phyloP scores from a whole-genome alignment of 805 yeast genomes.

The Saturnispora ahearnii region DNA sequence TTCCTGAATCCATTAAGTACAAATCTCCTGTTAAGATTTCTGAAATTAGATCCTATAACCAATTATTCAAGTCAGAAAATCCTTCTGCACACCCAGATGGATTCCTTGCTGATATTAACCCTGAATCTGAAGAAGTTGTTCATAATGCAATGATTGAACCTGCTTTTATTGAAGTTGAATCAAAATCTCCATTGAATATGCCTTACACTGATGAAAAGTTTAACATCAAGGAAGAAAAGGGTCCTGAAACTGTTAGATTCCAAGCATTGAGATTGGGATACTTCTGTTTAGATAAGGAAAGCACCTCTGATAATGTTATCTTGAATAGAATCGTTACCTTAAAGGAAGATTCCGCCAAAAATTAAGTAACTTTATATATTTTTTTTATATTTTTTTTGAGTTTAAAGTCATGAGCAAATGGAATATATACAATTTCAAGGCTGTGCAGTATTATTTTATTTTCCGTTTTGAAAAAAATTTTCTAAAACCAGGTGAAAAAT shows the following conservation, averaged over 20 bases:
- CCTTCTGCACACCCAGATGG: constrained; percentile 87
- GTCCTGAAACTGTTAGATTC: constrained; percentile 85
- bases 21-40: constrained; percentile 54
- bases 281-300: constrained; percentile 81
- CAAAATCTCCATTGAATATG: constrained; percentile 68
- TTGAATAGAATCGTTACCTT: constrained; percentile 89
- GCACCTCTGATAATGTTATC: constrained; percentile 50
- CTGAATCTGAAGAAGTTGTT: constrained; percentile 62
- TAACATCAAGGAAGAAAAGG: constrained; percentile 59
- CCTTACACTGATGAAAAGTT: constrained; percentile 51
- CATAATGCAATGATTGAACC: constrained; percentile 67
- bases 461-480: background rate
- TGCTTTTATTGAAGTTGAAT: constrained; percentile 58
- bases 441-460: background rate
- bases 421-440: background rate
- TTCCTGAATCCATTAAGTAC: constrained; percentile 58
- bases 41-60: constrained; percentile 83
- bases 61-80: constrained; percentile 81
- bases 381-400: background rate
- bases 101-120: constrained; percentile 73
- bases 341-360: constrained; percentile 65
- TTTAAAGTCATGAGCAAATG: background rate
- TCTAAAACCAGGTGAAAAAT: background rate
- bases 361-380: constrained; percentile 10
- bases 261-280: constrained; percentile 97